Evolutionary conservation across 805 yeast genomes (phyloP).

Genomic region (Nakazawaea wickerhamii): DNA sequence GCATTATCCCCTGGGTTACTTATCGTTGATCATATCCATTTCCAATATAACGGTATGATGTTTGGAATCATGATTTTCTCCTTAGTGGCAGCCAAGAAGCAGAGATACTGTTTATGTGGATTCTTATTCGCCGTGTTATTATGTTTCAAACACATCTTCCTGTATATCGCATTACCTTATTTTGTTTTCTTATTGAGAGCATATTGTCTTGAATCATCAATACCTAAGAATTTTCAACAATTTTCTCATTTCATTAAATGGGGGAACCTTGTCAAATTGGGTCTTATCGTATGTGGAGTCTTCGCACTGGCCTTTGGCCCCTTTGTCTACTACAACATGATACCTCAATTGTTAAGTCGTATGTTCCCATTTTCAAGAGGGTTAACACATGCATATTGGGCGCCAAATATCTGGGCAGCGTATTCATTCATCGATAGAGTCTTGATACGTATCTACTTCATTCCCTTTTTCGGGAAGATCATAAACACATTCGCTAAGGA

Average conservation of each 20-base stretch:
- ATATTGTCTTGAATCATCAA: constrained; percentile 53
- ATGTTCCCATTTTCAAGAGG: constrained; percentile 94
- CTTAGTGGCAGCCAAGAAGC: constrained; percentile 61
- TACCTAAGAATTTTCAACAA: constrained; percentile 20
- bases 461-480: constrained; percentile 40
- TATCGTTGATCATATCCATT: constrained; percentile 91
- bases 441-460: constrained; percentile 41
- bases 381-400: constrained; percentile 97
- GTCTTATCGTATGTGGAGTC: constrained; percentile 53
- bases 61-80: constrained; percentile 77
- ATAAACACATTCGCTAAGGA: constrained; percentile 29
- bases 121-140: constrained; percentile 67
- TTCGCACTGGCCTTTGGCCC: constrained; percentile 75
- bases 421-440: constrained; percentile 80
- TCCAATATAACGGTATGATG: constrained; percentile 94
- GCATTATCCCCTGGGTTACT: constrained; percentile 86
- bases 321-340: constrained; percentile 53
- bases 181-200: constrained; percentile 71
- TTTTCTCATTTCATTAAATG: constrained; percentile 40
- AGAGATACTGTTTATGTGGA: constrained; percentile 55
- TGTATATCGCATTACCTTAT: constrained; percentile 92
- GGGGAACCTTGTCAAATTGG: constrained; percentile 57
- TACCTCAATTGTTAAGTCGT: constrained; percentile 61
- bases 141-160: constrained; percentile 91
- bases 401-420: constrained; percentile 95